Percentiles rank a stretch among this genome's conserved stretches.
These are phyloP conservation scores for Pleurotus citrinopileatus DNA, from an alignment of 768 basidiomycete genomes.

Conservation along the genomic window DNA sequence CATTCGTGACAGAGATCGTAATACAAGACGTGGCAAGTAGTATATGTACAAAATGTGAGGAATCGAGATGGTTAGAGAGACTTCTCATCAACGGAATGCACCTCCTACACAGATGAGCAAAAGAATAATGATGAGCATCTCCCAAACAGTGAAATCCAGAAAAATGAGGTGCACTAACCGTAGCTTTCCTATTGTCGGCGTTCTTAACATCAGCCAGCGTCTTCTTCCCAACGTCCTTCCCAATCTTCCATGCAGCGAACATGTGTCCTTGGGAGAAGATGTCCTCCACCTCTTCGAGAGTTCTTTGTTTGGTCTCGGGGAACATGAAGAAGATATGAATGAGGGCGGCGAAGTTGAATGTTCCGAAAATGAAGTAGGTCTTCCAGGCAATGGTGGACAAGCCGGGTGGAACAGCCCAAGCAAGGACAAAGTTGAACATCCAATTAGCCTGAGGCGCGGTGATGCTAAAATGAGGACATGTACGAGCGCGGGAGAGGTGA, in stretches of 20 bases:
- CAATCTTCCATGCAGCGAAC: slow-evolving; percentile 72
- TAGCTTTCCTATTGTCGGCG: not conserved
- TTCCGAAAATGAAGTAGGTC: slow-evolving; percentile 75
- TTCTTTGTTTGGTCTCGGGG: slow-evolving; percentile 72
- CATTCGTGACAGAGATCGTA: too few relatives aligned
- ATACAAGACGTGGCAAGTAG: too few relatives aligned
- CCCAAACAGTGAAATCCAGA: not conserved
- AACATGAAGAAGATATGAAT: slow-evolving; percentile 77
- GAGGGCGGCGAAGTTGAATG: slow-evolving; percentile 72
- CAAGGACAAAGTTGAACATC: slow-evolving; percentile 73
- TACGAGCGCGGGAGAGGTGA: not conserved
- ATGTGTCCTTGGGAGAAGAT: slow-evolving; percentile 67
- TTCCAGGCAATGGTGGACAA: slow-evolving; percentile 67
- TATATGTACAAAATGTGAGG: too few relatives aligned
- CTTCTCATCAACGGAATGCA: not conserved
- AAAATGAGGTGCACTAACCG: not conserved
- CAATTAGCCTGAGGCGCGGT: slow-evolving; percentile 35
- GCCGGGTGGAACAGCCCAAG: slow-evolving; percentile 73
- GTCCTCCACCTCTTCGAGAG: slow-evolving; percentile 78
- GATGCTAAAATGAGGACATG: not conserved
- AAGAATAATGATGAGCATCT: too few relatives aligned
- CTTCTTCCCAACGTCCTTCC: slow-evolving; percentile 59
- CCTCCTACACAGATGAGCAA: too few relatives aligned
- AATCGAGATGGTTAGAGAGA: not conserved
- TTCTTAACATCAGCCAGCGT: slow-evolving; percentile 46